Base-by-base conservation (phyloP, 2,329 filamentous ascomycete genomes). In the Mycosphaerella arachidis region DNA sequence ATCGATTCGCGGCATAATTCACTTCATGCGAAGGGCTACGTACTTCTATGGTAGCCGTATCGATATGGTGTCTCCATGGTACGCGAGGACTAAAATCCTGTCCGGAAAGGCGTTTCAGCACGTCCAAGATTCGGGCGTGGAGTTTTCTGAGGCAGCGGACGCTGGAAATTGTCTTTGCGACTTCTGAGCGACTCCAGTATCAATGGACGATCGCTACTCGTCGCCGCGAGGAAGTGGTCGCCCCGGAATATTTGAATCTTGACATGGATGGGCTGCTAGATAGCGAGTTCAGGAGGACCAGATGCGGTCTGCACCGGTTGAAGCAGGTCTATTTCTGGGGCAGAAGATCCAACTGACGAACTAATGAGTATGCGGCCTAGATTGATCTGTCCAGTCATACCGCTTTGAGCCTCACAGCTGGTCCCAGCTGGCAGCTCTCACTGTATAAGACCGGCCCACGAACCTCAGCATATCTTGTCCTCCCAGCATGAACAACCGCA, bases 51-150 rank as follows among this genome's bases (percentile, higher is more conserved):
- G 73, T 3, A 74, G 70, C 56, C 70, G 76, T 0, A 69, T 77
- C 3, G 75, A 75, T 53, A 61, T 74, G 29, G 73, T 76, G 40
- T 72, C 72, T 4, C 74, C 75, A 3, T 76, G 73, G 74, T 75
- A 61, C 37, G 62, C 40, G 31, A 63, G 68, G 53, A 74, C 71
- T 6, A 69, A 68, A 6, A 73, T 75, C 52, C 58, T 75, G 33
- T 70, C 71, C 55, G n/a, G 68, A 9, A 63, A 62, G 16, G 64
- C 66, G 12, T 67, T 71, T 55, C 62, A 63, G 4, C 66, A 69
- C 40, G 64, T 74, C 53, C 52, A 56, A 12, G 46, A 57, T n/a
- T 58, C 64, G 4, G 70, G 72, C 7, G 69, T 73, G 4, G 57
- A 72, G 29, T 69, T 72, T 35, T 70, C 71, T 13, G 56, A 62